Conservation (phyloP, 108 stramenopile genomes). For the Cyclotella cryptica region DNA sequence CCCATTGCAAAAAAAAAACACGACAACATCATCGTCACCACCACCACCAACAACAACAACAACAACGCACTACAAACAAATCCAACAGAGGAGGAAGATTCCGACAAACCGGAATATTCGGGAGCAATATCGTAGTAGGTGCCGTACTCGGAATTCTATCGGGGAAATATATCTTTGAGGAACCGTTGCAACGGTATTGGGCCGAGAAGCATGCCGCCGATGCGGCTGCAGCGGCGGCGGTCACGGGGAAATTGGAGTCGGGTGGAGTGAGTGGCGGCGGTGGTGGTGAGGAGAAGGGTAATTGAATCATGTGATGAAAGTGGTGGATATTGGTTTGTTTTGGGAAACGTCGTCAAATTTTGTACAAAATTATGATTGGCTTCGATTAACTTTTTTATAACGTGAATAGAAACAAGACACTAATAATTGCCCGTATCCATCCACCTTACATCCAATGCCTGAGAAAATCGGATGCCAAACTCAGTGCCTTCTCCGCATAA, state of each 20-base stretch:
- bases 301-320: neutral
- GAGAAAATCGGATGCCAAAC: constrained; percentile 30
- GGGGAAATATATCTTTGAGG: constrained; percentile 55
- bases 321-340: neutral
- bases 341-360: neutral
- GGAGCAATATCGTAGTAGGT: constrained; percentile 46
- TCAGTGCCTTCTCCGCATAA: constrained; percentile 40
- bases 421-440: neutral
- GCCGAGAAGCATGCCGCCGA: constrained; percentile 42
- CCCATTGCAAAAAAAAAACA: neutral
- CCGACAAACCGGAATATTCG: constrained; percentile 45
- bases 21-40: too few species aligned
- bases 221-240: constrained; percentile 4
- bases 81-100: constrained; percentile 47
- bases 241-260: neutral
- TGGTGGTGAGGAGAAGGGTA: neutral
- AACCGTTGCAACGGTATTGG: constrained; percentile 52
- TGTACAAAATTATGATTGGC: too few species aligned
- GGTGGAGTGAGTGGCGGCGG: neutral
- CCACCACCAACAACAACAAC: neutral
- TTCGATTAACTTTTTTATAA: too few species aligned
- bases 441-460: constrained; percentile 29
- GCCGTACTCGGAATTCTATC: constrained; percentile 35
- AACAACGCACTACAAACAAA: too few species aligned
- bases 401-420: too few species aligned